Conservation (phyloP, 1,284 basidiomycete genomes). For the Filobasidium uniguttulatum region DNA sequence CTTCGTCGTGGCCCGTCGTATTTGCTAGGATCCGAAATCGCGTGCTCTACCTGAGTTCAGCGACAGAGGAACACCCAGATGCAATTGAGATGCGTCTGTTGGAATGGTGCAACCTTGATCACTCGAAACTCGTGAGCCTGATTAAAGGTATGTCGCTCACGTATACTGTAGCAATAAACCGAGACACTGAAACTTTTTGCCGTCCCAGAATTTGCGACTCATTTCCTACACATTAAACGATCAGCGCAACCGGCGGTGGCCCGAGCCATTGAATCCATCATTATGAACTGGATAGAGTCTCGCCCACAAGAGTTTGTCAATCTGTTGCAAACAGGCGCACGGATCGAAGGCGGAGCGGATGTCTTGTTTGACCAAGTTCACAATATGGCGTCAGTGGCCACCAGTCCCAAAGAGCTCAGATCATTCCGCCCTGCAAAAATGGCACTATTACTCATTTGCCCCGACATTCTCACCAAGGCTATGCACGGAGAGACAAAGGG, state of each 20-base stretch:
- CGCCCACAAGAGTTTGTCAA: slow-evolving; percentile 70
- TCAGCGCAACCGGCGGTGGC: slow-evolving; percentile 62
- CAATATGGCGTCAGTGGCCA: slow-evolving; percentile 38
- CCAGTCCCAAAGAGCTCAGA: slow-evolving; percentile 32
- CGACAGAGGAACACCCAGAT: slow-evolving; percentile 44
- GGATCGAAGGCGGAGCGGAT: slow-evolving; percentile 66
- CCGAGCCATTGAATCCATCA: slow-evolving; percentile 57
- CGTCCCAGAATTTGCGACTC: slow-evolving; percentile 53
- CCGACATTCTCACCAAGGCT: slow-evolving; percentile 50
- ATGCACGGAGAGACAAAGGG: slow-evolving; percentile 31
- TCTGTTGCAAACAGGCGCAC: slow-evolving; percentile 46
- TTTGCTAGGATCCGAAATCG: slow-evolving; percentile 57
- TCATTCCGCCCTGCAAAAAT: slow-evolving; percentile 70
- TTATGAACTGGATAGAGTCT: slow-evolving; percentile 86
- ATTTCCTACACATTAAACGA: slow-evolving; percentile 69
- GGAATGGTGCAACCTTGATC: slow-evolving; percentile 38
- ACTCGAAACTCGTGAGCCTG: slow-evolving; percentile 27
- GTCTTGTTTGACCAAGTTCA: slow-evolving; percentile 66
- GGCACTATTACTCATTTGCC: slow-evolving; percentile 59
- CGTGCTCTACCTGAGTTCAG: slow-evolving; percentile 50
- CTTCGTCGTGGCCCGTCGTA: slow-evolving; percentile 77
- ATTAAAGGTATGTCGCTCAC: slow-evolving; percentile 18
- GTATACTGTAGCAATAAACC: background rate
- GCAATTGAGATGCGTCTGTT: slow-evolving; percentile 31
- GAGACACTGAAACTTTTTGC: slow-evolving; percentile 20